Conservation (phyloP, 441 rosid species). For the Macaranga tanarius region DNA sequence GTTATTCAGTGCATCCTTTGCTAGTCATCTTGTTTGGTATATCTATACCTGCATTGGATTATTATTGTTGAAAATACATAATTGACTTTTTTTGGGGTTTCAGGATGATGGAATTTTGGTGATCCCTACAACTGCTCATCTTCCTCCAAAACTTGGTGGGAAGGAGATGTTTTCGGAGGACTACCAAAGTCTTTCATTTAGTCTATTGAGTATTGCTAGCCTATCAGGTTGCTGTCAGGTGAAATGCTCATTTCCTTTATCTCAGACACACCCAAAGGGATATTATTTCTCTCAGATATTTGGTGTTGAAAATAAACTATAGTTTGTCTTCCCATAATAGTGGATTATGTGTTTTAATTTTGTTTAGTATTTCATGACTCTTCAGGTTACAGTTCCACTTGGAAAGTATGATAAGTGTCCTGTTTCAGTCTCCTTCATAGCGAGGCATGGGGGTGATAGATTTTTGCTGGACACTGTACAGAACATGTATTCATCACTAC, state of each 20-base stretch:
- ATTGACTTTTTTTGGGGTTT: conserved; percentile 1
- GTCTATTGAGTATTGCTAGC: conserved; percentile 86
- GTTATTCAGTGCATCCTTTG: background rate
- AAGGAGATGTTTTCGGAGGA: conserved; percentile 75
- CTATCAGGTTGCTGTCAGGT: conserved; percentile 99
- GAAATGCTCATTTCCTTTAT: conserved; percentile 20
- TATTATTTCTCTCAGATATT: background rate
- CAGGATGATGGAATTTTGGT: conserved; percentile 95
- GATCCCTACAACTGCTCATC: conserved; percentile 68
- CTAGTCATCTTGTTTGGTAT: background rate
- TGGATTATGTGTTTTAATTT: background rate
- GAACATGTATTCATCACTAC: conserved; percentile 64
- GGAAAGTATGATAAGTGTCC: conserved; percentile 82
- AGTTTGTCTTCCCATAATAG: background rate
- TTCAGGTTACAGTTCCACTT: conserved; percentile 82
- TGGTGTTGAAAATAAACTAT: background rate
- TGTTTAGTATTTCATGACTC: conserved; percentile 21
- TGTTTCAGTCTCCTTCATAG: conserved; percentile 84
- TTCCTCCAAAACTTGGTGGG: conserved; percentile 83
- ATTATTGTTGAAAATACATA: background rate
- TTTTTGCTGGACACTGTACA: conserved; percentile 79
- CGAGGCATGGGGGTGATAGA: conserved; percentile 85
- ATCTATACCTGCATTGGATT: background rate
- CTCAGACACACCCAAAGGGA: background rate
- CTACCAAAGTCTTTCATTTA: conserved; percentile 51